Base-by-base conservation (phyloP, 2,329 filamentous ascomycete genomes). In the Akanthomyces uredinophilus region DNA sequence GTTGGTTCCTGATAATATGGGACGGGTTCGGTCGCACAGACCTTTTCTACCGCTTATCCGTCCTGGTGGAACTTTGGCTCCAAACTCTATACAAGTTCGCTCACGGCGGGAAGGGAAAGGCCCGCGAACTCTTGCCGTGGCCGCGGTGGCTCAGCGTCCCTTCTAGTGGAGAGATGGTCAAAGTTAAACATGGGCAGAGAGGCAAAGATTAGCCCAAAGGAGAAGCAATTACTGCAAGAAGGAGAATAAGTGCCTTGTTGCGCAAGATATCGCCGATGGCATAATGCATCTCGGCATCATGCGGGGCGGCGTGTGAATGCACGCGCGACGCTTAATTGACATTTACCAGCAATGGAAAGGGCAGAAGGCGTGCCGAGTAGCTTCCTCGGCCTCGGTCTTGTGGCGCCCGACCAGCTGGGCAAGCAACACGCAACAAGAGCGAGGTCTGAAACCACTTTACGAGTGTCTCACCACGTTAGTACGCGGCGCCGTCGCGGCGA, bases 1-100 rank as follows among this genome's bases (percentile, higher is more conserved):
- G n/a, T 35, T 51, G 46, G 56, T 59, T 39, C 56, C 46, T 59
- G 56, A 10, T 20, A 57, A 39, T 29, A 50, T 59, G 56, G 46
- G 46, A 43, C 46, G 39, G 41, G 14, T 35, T 32, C 8, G 22
- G 46, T 27, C 10, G 58, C 49, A 53, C 58, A 37, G 49, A 46
- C 49, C 4, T 47, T 47, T 35, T 37, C 32, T 41, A 56, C 53
- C 53, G 18, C n/a, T 44, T 55, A 32, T 46, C 54, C 54, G 35
- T 35, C 8, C 10, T 24, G 37, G 50, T 47, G 58, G 39, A 50
- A 60, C 58, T 46, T 14, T 24, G 35, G 44, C 32, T 59, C 44
- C 13, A 50, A 59, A 59, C 53, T 56, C 27, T 47, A 56, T 46
- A n/a, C 27, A 11, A 35, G 41, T 20, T 20, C 29, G 22, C 37